phyloP scores from a whole-genome alignment of 1,139 yeast species.

The Saccharomyces uvarum region DNA sequence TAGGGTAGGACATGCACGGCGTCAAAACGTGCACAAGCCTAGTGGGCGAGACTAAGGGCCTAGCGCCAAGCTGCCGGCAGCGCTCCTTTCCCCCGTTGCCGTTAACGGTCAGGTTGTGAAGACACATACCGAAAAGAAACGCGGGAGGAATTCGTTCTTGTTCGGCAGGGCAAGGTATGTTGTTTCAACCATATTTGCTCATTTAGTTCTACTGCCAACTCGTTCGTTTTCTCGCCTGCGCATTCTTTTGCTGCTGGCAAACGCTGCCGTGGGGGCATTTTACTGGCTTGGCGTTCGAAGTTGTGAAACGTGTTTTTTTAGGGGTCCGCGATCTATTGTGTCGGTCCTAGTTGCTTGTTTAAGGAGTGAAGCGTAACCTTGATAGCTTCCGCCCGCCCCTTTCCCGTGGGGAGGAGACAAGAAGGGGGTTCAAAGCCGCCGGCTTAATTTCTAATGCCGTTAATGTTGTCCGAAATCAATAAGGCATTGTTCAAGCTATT shows the following conservation, averaged over 20 bases:
- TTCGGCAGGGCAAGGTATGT: background rate
- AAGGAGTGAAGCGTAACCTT: background rate
- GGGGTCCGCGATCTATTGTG: background rate
- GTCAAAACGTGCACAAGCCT: background rate
- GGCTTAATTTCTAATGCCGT: background rate
- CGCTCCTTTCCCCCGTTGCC: background rate
- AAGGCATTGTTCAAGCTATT: no score
- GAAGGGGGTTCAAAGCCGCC: background rate
- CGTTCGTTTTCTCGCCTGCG: background rate
- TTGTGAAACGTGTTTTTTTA: background rate
- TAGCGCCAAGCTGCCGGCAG: background rate
- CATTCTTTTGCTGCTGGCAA: background rate
- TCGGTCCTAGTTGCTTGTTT: background rate
- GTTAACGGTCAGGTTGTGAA: background rate
- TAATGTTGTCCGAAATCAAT: background rate
- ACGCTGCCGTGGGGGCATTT: no score
- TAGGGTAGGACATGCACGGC: background rate
- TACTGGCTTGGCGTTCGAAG: background rate
- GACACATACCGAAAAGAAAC: background rate
- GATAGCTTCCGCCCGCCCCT: background rate
- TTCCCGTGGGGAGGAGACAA: no score
- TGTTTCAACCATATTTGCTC: background rate
- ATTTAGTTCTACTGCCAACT: background rate
- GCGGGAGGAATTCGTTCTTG: background rate
- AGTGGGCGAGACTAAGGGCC: background rate